phyloP scores from a whole-genome alignment of 1,284 basidiomycete genomes.

The Ustilago shanxiensis region DNA sequence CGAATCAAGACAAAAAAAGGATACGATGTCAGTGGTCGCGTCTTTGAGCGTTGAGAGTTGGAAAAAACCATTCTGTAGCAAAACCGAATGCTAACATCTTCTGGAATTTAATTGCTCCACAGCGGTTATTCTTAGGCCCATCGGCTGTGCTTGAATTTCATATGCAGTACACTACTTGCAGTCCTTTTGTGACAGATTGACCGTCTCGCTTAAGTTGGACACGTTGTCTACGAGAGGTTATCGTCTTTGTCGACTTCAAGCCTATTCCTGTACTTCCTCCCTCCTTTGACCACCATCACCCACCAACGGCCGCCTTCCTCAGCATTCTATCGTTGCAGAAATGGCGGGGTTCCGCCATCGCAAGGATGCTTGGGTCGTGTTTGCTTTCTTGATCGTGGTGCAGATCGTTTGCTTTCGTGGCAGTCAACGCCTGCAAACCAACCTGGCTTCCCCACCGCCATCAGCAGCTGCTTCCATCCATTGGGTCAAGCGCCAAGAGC shows the following conservation, averaged over 20 bases:
- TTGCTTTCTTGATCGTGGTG: constrained; percentile 50
- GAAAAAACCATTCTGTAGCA: background rate
- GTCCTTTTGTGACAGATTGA: background rate
- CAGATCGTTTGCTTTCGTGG: constrained; percentile 53
- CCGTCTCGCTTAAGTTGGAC: background rate
- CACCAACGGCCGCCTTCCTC: background rate
- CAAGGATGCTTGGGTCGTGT: constrained; percentile 53
- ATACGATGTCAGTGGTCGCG: background rate
- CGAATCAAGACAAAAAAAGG: background rate
- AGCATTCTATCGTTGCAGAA: constrained; percentile 11
- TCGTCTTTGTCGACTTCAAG: background rate
- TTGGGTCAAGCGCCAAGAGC: constrained; percentile 20
- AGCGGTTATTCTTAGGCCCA: background rate
- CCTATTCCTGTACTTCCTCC: background rate
- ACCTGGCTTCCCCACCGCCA: constrained; percentile 16
- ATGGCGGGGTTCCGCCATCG: constrained; percentile 45
- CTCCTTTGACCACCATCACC: background rate
- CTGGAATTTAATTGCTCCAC: constrained; percentile 1
- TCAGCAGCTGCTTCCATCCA: background rate
- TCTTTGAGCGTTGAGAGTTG: too few relatives aligned
- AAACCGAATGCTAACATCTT: background rate
- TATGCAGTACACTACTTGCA: background rate
- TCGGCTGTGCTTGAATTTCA: constrained; percentile 5
- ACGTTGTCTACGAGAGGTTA: background rate
- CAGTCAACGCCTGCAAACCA: constrained; percentile 25